phyloP scores from a whole-genome alignment of 2,329 filamentous ascomycete genomes.

The Fonsecaea multimorphosa region DNA sequence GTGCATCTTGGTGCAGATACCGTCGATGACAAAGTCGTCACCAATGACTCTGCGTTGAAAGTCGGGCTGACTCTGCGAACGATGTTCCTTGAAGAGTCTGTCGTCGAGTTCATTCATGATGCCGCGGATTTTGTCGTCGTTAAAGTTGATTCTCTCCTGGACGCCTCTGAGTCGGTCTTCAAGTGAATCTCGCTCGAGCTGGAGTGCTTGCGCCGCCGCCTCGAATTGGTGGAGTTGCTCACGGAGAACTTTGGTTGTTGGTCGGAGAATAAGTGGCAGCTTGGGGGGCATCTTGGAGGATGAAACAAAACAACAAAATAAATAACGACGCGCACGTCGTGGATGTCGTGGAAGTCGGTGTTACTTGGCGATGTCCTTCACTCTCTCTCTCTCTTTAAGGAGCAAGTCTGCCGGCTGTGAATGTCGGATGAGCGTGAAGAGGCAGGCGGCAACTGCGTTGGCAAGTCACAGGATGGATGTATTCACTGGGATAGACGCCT shows the following conservation, averaged over 20 bases:
- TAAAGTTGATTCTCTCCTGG: conserved; percentile 16
- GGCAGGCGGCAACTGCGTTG: neutral
- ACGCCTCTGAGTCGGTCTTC: conserved; percentile 7
- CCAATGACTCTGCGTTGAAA: conserved; percentile 19
- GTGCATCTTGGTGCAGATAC: conserved; percentile 24
- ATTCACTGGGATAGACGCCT: neutral
- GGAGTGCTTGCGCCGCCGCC: neutral
- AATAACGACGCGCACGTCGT: too few relatives aligned
- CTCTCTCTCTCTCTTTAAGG: too few relatives aligned
- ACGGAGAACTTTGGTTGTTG: conserved; percentile 17
- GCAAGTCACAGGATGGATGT: neutral
- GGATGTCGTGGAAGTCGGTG: neutral
- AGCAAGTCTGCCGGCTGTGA: too few relatives aligned
- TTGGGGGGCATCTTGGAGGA: conserved; percentile 4
- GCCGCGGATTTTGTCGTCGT: conserved; percentile 21
- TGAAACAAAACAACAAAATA: too few relatives aligned
- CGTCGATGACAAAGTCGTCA: conserved; percentile 26
- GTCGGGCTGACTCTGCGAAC: conserved; percentile 13
- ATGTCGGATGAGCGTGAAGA: neutral
- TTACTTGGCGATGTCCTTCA: too few relatives aligned
- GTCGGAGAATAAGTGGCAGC: neutral
- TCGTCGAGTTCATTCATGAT: conserved; percentile 24
- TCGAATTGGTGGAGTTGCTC: conserved; percentile 16
- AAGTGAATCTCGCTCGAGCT: conserved; percentile 3
- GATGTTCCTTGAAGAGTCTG: conserved; percentile 15